Evolutionary conservation across 805 yeast genomes (phyloP), one percentile per base, ranked within the genome.

Genomic region (Candida piceae): DNA sequence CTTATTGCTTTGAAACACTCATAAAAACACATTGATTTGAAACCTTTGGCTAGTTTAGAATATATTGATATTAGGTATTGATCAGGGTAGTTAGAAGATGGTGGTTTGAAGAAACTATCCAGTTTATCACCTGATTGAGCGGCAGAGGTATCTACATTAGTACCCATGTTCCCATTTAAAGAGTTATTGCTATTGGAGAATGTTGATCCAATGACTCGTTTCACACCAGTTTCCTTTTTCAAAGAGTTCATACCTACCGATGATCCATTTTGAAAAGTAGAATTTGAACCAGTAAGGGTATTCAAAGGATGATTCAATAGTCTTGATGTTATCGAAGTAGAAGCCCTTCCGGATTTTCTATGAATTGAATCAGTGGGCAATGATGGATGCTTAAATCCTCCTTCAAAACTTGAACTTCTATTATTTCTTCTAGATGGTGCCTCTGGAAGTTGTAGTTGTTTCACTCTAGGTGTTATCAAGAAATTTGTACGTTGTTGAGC

Each of bases 1-100:
- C 90, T 62, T 8, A 89, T 76, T 0, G 97, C 95, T 50, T 81
- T 78, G 53, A 76, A 78, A 47, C 94, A 84, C 52, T 89, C 93
- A 58, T 74, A 89, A 29, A 71, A 66, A 43, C 72, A 62, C 67
- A 76, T 70, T 15, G 81, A 71, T 48, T 74, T 76, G 56, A 57
- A 76, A n/a, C 76, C 78, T 51, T 72, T 74, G 4, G 83, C 86
- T 46, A 80, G 67, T 7, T 66, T 60, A 2, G 72, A 61, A 49
- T 77, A 79, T 7, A 80, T 55, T 7, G 62, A 58, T 26, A 70
- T 57, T 20, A 78, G 49, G 44, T 69, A 69, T 27, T 63, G 62
- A 32, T 73, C 75, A 9, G 32, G 29, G 11, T 16, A 29, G 26
- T 36, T 29, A 27, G 34, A 32, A 5, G 35, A 20, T 21, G 34